Evolutionary conservation across 208 protist species (phyloP).

Genomic region (Borovskyia barvae): DNA sequence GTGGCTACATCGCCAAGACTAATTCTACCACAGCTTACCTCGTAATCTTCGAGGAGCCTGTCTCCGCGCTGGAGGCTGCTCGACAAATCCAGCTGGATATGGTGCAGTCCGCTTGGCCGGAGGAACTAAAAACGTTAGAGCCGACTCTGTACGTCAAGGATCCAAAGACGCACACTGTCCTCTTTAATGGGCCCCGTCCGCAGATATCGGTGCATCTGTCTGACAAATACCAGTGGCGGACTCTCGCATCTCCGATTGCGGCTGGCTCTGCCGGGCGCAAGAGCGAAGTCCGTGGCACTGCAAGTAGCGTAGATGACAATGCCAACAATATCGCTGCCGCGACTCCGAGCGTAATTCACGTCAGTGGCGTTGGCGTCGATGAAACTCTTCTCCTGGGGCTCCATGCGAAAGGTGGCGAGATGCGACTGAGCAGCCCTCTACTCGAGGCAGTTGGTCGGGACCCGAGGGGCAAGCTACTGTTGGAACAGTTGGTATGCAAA

Average conservation of each 20-base stretch:
- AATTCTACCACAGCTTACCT: slow-evolving; percentile 61
- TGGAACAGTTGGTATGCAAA: slow-evolving; percentile 58
- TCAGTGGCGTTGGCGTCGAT: slow-evolving; percentile 60
- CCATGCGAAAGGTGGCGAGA: slow-evolving; percentile 56
- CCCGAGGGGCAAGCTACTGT: slow-evolving; percentile 45
- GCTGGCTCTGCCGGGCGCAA: neutral
- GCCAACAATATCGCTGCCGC: neutral
- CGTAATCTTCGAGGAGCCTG: slow-evolving; percentile 44
- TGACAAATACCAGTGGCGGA: slow-evolving; percentile 23
- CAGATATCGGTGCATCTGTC: slow-evolving; percentile 58
- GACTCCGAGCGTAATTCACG: slow-evolving; percentile 17
- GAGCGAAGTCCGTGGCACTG: neutral
- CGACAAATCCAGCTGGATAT: slow-evolving; percentile 57
- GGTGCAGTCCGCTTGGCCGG: slow-evolving; percentile 48
- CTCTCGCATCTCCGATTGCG: neutral
- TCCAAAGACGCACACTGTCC: slow-evolving; percentile 24
- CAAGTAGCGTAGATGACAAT: neutral
- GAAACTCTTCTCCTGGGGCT: slow-evolving; percentile 42
- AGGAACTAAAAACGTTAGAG: slow-evolving; percentile 47
- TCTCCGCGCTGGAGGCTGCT: slow-evolving; percentile 62
- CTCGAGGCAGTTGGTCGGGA: slow-evolving; percentile 27
- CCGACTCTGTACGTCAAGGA: slow-evolving; percentile 66
- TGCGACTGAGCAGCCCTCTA: slow-evolving; percentile 44
- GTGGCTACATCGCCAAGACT: slow-evolving; percentile 65
- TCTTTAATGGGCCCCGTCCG: slow-evolving; percentile 77